A percentile compares a stretch with the other conserved stretches of the same genome.
phyloP scores from a whole-genome alignment of 1,284 basidiomycete genomes.

The Cystobasidium sp. region DNA sequence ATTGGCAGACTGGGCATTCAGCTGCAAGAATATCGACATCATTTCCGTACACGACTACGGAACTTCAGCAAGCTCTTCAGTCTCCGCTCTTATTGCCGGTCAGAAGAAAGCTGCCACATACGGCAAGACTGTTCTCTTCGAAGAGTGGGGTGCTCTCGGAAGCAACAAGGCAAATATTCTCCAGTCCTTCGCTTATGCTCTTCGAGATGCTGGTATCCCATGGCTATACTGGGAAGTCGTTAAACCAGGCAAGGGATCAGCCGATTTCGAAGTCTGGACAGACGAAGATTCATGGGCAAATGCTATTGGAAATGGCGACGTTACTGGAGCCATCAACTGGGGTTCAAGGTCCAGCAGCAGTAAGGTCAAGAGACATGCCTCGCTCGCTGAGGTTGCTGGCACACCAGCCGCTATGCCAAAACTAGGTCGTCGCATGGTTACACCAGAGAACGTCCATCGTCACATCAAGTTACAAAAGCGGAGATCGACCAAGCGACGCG shows the following conservation, averaged over 20 bases:
- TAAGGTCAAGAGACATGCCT: conserved; percentile 31
- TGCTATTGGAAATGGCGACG: conserved; percentile 46
- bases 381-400: conserved; percentile 10
- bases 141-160: conserved; percentile 60
- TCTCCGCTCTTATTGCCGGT: conserved; percentile 54
- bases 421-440: conserved; percentile 16
- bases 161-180: conserved; percentile 57
- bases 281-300: conserved; percentile 48
- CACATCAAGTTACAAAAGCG: background rate
- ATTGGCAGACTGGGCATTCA: conserved; percentile 57
- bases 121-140: conserved; percentile 57
- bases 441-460: background rate
- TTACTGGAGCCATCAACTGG: conserved; percentile 43
- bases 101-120: conserved; percentile 55
- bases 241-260: conserved; percentile 49
- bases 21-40: conserved; percentile 57
- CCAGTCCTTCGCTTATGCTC: conserved; percentile 55
- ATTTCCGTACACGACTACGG: conserved; percentile 60
- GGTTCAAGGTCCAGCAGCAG: background rate
- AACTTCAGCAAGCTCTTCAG: conserved; percentile 55
- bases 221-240: conserved; percentile 55
- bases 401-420: conserved; percentile 6
- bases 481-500: conserved; percentile 1
- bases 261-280: conserved; percentile 54
- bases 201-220: conserved; percentile 53